phyloP scores from a whole-genome alignment of 805 yeast species.

The Ogataea degrootiae region DNA sequence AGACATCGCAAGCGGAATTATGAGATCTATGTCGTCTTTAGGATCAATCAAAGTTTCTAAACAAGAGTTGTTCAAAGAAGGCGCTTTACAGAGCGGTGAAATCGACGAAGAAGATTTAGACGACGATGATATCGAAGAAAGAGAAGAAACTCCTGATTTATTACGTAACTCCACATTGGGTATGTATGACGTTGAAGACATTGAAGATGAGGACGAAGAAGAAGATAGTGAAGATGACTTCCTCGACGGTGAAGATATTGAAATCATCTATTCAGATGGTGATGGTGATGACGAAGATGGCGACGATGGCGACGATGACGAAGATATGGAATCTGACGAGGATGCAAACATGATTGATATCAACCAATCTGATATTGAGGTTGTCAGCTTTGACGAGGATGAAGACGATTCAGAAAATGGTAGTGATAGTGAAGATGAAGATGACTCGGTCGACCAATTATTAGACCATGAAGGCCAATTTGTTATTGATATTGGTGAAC shows the following conservation, averaged over 20 bases:
- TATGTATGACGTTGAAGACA: conserved; percentile 83
- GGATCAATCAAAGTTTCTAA: conserved; percentile 53
- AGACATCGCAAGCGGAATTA: conserved; percentile 50
- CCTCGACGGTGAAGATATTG: conserved; percentile 30
- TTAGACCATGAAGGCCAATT: conserved; percentile 20
- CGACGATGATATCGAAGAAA: conserved; percentile 52
- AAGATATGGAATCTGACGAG: conserved; percentile 21
- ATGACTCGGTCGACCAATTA: conserved; percentile 21
- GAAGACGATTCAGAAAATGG: conserved; percentile 20
- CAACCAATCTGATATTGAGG: conserved; percentile 13
- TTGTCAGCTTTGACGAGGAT: conserved; percentile 10
- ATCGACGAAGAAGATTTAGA: conserved; percentile 56
- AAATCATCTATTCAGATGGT: conserved; percentile 25
- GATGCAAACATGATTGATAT: conserved; percentile 8
- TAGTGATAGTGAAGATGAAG: conserved; percentile 13
- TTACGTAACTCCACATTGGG: conserved; percentile 88
- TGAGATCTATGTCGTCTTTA: conserved; percentile 54
- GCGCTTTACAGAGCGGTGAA: conserved; percentile 21
- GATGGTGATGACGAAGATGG: conserved; percentile 17
- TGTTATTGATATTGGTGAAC: conserved; percentile 26
- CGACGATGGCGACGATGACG: conserved; percentile 35
- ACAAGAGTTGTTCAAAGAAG: conserved; percentile 52
- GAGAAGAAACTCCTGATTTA: conserved; percentile 77
- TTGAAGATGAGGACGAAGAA: conserved; percentile 33
- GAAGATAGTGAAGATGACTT: conserved; percentile 28